Evolutionary conservation across 176 grass and related monocot genomes (phyloP).

Genomic region (Alloteropsis semialata): DNA sequence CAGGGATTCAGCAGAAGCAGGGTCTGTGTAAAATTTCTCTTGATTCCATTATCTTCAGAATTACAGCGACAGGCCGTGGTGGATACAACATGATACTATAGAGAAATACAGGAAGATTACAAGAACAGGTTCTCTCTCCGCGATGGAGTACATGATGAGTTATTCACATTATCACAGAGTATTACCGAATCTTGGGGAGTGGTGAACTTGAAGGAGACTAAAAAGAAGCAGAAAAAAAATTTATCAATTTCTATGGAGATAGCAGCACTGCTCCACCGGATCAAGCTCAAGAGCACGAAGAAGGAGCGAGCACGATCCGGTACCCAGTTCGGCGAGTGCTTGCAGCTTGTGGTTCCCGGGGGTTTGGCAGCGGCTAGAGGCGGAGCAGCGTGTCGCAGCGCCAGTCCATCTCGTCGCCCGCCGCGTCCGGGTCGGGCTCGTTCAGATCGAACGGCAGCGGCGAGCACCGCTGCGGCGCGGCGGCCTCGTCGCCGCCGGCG

Average conservation of each 20-base stretch:
- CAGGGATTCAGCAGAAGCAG: not conserved
- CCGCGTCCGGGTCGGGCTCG: conserved; percentile 34
- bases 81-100: conserved; percentile 2
- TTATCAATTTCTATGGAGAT: conserved; percentile 36
- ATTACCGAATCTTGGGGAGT: conserved; percentile 30
- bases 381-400: conserved; percentile 61
- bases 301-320: not conserved
- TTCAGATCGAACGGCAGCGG: conserved; percentile 78
- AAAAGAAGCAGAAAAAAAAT: not conserved
- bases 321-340: not conserved
- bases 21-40: conserved; percentile 11
- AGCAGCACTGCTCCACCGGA: conserved; percentile 14
- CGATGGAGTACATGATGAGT: conserved; percentile 33
- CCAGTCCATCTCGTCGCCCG: conserved; percentile 60
- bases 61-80: not conserved
- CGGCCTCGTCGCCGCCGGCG: conserved; percentile 37
- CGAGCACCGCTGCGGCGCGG: not conserved
- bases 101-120: not conserved
- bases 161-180: conserved; percentile 47
- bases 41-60: conserved; percentile 23
- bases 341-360: not conserved
- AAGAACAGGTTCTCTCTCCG: not conserved
- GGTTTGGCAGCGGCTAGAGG: conserved; percentile 18
- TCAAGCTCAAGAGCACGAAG: not conserved
- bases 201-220: not conserved